Percentiles rank a stretch among this genome's conserved stretches.
These are phyloP conservation scores for Schizosaccharomyces pombe DNA, from an alignment of 805 yeast species.

Conservation along the genomic window DNA sequence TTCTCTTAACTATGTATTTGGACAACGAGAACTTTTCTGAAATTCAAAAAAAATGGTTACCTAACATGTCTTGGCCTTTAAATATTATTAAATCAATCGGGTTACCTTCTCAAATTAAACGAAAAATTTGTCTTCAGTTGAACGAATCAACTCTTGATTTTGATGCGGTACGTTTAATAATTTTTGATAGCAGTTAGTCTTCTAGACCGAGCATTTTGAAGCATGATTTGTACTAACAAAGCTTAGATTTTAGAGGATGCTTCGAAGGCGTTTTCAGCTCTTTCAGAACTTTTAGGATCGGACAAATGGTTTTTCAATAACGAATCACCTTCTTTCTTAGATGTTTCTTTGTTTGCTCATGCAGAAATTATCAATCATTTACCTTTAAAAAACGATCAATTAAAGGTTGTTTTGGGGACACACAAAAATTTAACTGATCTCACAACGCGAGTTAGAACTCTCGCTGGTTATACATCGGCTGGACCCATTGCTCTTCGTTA, in stretches of 20 bases:
- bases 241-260: not conserved
- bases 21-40: not conserved
- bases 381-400: not conserved
- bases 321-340: not conserved
- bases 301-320: not conserved
- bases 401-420: not conserved
- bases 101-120: not conserved
- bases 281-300: constrained; percentile 12
- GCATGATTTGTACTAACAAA: not conserved
- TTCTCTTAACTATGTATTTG: not conserved
- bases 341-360: not conserved
- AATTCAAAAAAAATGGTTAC: not conserved
- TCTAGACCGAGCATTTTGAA: too few relatives aligned
- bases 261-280: not conserved
- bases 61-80: not conserved
- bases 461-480: not conserved
- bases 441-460: not conserved
- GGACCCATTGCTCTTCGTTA: not conserved
- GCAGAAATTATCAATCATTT: not conserved
- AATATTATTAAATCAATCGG: not conserved
- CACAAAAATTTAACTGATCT: not conserved
- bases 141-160: not conserved
- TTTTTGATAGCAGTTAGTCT: not conserved
- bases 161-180: not conserved
- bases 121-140: not conserved